These are phyloP conservation scores for Paraleonurus japonicus DNA, from an alignment of 257 asterid species.

Conservation along the genomic window DNA sequence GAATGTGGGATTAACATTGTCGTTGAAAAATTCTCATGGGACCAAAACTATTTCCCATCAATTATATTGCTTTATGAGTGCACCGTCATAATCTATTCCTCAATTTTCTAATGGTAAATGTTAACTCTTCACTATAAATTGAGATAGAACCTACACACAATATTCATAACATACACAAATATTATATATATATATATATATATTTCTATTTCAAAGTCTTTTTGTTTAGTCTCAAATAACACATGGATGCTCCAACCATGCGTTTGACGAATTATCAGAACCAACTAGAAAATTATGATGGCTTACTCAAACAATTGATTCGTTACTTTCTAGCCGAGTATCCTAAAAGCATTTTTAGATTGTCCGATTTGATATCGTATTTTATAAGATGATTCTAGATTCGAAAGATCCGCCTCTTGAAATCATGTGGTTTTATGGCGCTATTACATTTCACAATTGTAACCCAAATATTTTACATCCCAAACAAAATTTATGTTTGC, in stretches of 20 bases:
- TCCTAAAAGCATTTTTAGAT: slow-evolving; percentile 5
- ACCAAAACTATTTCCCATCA: too few species aligned
- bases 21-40: too few species aligned
- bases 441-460: slow-evolving; percentile 16
- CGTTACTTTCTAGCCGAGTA: slow-evolving; percentile 12
- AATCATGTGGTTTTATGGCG: slow-evolving; percentile 24
- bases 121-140: slow-evolving; percentile 6
- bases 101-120: not conserved
- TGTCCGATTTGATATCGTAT: slow-evolving; percentile 5
- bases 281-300: not conserved
- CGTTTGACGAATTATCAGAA: too few species aligned
- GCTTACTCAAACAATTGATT: slow-evolving; percentile 18
- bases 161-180: slow-evolving; percentile 7
- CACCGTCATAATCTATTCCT: not conserved
- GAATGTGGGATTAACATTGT: too few species aligned
- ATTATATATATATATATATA: slow-evolving; percentile 2
- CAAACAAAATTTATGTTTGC: slow-evolving; percentile 16
- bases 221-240: not conserved
- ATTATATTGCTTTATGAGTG: not conserved
- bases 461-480: slow-evolving; percentile 20
- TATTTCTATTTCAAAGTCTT: slow-evolving; percentile 12
- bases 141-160: slow-evolving; percentile 1
- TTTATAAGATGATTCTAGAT: not conserved
- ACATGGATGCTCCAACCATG: slow-evolving; percentile 15
- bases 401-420: slow-evolving; percentile 27